Conservation (phyloP, 768 basidiomycete species). For the Asterophora lycoperdoides region DNA sequence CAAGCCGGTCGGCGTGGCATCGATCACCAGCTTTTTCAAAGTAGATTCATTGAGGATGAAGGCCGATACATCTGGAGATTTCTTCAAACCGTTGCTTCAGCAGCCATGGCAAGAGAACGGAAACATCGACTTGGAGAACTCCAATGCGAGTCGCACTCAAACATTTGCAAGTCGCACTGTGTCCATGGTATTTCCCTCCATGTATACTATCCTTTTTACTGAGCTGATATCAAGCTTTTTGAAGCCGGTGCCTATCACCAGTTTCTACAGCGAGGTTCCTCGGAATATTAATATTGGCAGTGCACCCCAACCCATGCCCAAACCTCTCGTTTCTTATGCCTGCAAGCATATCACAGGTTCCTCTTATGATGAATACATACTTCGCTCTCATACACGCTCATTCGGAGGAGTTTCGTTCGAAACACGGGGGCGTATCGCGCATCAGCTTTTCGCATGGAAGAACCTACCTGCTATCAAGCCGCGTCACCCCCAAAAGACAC, state of each 20-base stretch:
- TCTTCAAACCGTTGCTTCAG: no score
- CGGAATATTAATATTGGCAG: no score
- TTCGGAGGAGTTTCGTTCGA: slow-evolving; percentile 2
- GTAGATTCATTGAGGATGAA: neutral
- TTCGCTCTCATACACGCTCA: neutral
- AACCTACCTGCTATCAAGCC: neutral
- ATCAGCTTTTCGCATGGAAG: neutral
- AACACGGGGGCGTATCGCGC: neutral
- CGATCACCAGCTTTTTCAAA: neutral
- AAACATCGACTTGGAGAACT: no score
- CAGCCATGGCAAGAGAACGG: no score
- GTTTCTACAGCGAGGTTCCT: no score
- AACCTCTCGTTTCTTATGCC: neutral
- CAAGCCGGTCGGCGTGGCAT: neutral
- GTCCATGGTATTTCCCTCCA: no score
- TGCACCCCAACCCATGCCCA: no score
- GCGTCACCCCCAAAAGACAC: neutral
- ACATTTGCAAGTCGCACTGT: no score
- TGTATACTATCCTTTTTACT: no score
- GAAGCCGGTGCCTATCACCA: no score
- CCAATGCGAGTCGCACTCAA: no score
- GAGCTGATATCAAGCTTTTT: no score
- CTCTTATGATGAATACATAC: slow-evolving; percentile 4
- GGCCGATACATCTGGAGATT: neutral
- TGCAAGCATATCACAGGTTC: slow-evolving; percentile 1